These are phyloP conservation scores for Picochlorum sp. DNA, from an alignment of 139 green algal genomes.

Conservation along the genomic window DNA sequence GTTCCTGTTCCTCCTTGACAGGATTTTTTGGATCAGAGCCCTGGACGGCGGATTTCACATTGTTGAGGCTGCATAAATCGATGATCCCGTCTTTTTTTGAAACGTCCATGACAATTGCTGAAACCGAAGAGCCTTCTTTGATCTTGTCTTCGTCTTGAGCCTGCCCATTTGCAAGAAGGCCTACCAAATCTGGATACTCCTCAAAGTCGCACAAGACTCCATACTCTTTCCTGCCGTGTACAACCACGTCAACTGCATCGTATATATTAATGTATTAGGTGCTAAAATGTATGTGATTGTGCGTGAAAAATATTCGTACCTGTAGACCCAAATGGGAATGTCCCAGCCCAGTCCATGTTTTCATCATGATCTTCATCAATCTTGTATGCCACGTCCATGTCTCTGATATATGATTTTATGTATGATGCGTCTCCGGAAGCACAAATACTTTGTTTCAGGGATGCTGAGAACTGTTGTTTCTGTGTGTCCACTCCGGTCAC, in stretches of 20 bases:
- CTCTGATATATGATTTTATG: conserved; percentile 36
- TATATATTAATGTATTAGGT: not conserved
- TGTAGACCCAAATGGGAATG: conserved; percentile 12
- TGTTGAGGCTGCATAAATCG: conserved; percentile 44
- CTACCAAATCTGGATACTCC: conserved; percentile 48
- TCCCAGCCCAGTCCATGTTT: conserved; percentile 9
- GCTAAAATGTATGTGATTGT: too few species aligned
- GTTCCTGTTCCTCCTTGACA: conserved; percentile 5
- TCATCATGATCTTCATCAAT: conserved; percentile 16
- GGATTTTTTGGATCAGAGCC: not conserved
- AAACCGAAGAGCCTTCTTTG: conserved; percentile 10
- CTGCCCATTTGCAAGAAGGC: conserved; percentile 32
- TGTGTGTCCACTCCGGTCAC: conserved; percentile 36
- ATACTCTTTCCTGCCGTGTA: conserved; percentile 59
- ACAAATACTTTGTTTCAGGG: conserved; percentile 54
- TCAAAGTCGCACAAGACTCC: conserved; percentile 65
- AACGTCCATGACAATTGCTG: conserved; percentile 58
- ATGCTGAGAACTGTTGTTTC: conserved; percentile 33
- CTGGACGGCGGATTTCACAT: not conserved
- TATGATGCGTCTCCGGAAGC: conserved; percentile 26
- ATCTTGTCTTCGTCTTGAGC: not conserved
- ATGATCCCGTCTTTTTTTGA: conserved; percentile 57
- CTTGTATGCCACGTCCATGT: conserved; percentile 32
- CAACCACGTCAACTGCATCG: conserved; percentile 20
- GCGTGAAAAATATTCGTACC: too few species aligned